Evolutionary conservation across 306 rosid genomes (phyloP).

Genomic region (Elaeagnus macrophylla): DNA sequence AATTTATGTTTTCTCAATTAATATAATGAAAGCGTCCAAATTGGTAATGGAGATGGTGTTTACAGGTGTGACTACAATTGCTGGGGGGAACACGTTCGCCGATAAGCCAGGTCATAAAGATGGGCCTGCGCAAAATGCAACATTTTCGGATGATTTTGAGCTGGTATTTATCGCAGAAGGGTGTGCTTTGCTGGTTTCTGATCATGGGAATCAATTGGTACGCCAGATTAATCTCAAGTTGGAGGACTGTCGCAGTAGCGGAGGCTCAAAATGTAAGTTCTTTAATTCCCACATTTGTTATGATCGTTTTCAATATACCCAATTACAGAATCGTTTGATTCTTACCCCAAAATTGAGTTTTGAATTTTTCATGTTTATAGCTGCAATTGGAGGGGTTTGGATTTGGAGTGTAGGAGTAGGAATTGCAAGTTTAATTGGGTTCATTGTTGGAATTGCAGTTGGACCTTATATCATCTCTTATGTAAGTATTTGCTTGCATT

Average conservation of each 20-base stretch:
- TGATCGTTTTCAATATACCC: too few species aligned
- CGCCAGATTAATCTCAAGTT: constrained; percentile 51
- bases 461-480: constrained; percentile 34
- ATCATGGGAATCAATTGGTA: constrained; percentile 38
- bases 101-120: too few species aligned
- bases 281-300: too few species aligned
- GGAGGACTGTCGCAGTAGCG: constrained; percentile 40
- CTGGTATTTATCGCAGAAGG: constrained; percentile 30
- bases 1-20: not conserved
- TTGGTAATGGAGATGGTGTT: not conserved
- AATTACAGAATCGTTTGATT: not conserved
- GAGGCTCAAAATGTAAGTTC: constrained; percentile 22
- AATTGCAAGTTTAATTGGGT: constrained; percentile 36
- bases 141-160: constrained; percentile 46
- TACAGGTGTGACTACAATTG: constrained; percentile 67
- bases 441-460: constrained; percentile 27
- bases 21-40: not conserved
- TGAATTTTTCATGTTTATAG: not conserved
- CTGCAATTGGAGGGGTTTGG: constrained; percentile 38
- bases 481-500: constrained; percentile 30
- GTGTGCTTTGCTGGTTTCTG: constrained; percentile 47
- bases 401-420: constrained; percentile 42
- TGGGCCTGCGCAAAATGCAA: constrained; percentile 47
- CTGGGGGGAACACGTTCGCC: constrained; percentile 29
- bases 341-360: not conserved